phyloP scores from a whole-genome alignment of 805 yeast genomes.

The Lipomyces starkeyi region DNA sequence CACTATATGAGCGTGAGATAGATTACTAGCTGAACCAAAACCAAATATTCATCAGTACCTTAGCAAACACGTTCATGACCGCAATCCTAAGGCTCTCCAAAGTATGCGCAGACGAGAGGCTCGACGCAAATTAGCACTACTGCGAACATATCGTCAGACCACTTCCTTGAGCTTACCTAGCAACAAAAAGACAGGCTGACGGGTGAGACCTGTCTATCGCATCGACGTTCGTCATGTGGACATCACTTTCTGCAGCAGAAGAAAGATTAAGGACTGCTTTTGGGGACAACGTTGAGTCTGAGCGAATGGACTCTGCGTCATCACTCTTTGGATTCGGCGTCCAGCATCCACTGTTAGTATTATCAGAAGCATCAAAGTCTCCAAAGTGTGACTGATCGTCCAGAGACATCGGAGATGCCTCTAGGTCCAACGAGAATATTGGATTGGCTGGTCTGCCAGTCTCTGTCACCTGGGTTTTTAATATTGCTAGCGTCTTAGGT shows the following conservation, averaged over 20 bases:
- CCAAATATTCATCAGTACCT: conserved; percentile 16
- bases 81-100: conserved; percentile 31
- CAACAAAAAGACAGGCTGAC: conserved; percentile 37
- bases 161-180: conserved; percentile 18
- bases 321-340: conserved; percentile 2
- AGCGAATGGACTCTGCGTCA: conserved; percentile 1
- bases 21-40: no score
- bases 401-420: neutral
- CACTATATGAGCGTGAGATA: conserved; percentile 17
- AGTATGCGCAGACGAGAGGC: conserved; percentile 32
- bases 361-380: neutral
- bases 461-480: neutral
- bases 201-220: conserved; percentile 32
- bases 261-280: neutral
- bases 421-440: conserved; percentile 19
- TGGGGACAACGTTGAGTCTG: neutral
- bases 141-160: neutral
- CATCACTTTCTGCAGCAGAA: neutral
- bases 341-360: conserved; percentile 8
- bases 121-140: neutral
- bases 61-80: conserved; percentile 21
- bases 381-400: neutral
- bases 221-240: conserved; percentile 7
- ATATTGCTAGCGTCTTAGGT: conserved; percentile 2
- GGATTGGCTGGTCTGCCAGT: conserved; percentile 8